phyloP scores from a whole-genome alignment of 2,329 filamentous ascomycete genomes.

The Chaetomiaceae sp. region DNA sequence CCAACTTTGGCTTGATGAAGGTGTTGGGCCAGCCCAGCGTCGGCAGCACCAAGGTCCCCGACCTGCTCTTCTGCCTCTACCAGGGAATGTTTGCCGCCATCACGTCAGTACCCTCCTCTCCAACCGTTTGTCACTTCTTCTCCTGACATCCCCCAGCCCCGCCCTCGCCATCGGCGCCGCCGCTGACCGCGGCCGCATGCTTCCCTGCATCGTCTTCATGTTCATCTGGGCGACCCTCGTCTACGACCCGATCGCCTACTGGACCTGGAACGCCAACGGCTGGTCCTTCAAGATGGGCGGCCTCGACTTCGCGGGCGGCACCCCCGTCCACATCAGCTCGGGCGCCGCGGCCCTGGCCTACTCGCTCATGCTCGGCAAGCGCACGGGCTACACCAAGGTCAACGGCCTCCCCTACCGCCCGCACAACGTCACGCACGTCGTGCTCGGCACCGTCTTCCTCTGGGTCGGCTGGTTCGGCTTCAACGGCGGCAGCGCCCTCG shows the following conservation, averaged over 20 bases:
- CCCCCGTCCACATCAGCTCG: constrained; percentile 70
- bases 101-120: constrained; percentile 56
- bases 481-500: constrained; percentile 80
- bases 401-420: constrained; percentile 65
- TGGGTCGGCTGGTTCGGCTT: constrained; percentile 98
- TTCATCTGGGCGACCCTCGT: constrained; percentile 69
- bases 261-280: constrained; percentile 71
- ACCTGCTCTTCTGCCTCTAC: constrained; percentile 79
- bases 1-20: constrained; percentile 76
- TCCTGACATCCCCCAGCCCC: constrained; percentile 34
- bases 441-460: constrained; percentile 64
- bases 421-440: constrained; percentile 70
- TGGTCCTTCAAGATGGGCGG: constrained; percentile 66
- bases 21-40: constrained; percentile 73
- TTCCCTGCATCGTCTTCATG: constrained; percentile 61
- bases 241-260: constrained; percentile 70
- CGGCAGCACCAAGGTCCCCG: constrained; percentile 67
- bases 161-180: constrained; percentile 57
- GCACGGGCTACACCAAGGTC: constrained; percentile 56
- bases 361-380: constrained; percentile 68
- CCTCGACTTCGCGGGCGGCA: constrained; percentile 71
- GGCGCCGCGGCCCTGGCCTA: constrained; percentile 69
- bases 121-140: neutral
- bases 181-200: constrained; percentile 57
- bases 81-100: constrained; percentile 88